These are phyloP conservation scores for Syncephalastrum racemosum DNA, from an alignment of 371 early-diverging fungal genomes.

Conservation along the genomic window DNA sequence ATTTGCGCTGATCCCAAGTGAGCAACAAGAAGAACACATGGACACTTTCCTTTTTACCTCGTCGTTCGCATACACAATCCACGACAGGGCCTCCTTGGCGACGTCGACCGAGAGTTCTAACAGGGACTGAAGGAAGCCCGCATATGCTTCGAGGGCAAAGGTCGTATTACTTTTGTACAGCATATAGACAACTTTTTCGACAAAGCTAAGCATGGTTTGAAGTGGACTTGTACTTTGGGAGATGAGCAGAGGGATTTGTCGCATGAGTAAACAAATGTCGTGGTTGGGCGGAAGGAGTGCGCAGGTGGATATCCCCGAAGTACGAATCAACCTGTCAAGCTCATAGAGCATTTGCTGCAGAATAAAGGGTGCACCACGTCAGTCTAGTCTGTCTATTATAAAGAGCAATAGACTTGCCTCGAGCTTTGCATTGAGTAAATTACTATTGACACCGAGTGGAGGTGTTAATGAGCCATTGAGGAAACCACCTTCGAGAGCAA, in stretches of 20 bases:
- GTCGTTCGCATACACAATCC: constrained; percentile 91
- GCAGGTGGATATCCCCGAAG: constrained; percentile 56
- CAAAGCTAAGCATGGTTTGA: constrained; percentile 72
- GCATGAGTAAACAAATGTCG: constrained; percentile 72
- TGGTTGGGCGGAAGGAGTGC: constrained; percentile 77
- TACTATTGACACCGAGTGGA: too few species aligned
- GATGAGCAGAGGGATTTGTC: constrained; percentile 70
- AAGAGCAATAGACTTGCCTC: too few species aligned
- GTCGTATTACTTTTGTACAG: constrained; percentile 75
- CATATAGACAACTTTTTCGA: constrained; percentile 81
- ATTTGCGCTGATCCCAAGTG: constrained; percentile 56
- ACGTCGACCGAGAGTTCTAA: constrained; percentile 77
- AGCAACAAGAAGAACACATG: background rate
- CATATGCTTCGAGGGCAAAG: constrained; percentile 80
- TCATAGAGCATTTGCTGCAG: constrained; percentile 66
- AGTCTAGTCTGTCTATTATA: too few species aligned
- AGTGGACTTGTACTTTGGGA: constrained; percentile 68
- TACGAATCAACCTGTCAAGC: constrained; percentile 73
- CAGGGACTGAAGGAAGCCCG: constrained; percentile 75
- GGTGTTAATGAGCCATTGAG: too few species aligned
- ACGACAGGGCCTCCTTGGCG: constrained; percentile 79
- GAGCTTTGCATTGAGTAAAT: too few species aligned
- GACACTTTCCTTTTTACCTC: constrained; percentile 46
- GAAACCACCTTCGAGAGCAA: too few species aligned
- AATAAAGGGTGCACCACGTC: background rate